These are phyloP conservation scores for Fusarium hainanense DNA, from an alignment of 2,329 filamentous ascomycete species.

Conservation along the genomic window DNA sequence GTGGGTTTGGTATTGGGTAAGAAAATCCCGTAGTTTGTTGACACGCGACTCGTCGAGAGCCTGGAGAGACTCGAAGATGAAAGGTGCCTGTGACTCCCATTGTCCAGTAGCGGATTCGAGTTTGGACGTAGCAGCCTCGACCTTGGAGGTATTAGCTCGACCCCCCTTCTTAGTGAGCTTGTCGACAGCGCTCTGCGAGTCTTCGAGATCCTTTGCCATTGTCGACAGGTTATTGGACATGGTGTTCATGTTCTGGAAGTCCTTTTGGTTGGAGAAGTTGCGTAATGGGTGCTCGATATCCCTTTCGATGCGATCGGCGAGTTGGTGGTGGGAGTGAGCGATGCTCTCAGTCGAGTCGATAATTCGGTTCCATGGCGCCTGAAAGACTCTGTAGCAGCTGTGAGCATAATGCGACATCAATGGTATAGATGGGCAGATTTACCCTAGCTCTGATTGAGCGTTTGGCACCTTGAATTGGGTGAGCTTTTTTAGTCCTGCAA, in stretches of 20 bases:
- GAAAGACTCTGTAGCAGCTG: slow-evolving; percentile 77
- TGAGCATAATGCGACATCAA: slow-evolving; percentile 26
- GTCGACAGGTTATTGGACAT: slow-evolving; percentile 83
- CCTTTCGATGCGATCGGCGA: slow-evolving; percentile 84
- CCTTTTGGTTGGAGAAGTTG: slow-evolving; percentile 77
- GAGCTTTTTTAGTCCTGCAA: slow-evolving; percentile 85
- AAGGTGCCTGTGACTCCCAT: slow-evolving; percentile 95
- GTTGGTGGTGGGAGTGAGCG: slow-evolving; percentile 83
- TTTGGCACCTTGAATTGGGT: slow-evolving; percentile 79
- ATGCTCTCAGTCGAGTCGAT: slow-evolving; percentile 81
- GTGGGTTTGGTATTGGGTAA: slow-evolving; percentile 94
- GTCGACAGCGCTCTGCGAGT: slow-evolving; percentile 84
- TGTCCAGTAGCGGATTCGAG: slow-evolving; percentile 83
- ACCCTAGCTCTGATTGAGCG: slow-evolving; percentile 87
- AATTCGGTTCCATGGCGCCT: slow-evolving; percentile 89
- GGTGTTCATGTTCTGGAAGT: slow-evolving; percentile 82
- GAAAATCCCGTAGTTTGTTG: slow-evolving; percentile 88
- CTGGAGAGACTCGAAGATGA: slow-evolving; percentile 93
- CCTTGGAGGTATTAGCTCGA: slow-evolving; percentile 80
- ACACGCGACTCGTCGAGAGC: slow-evolving; percentile 88
- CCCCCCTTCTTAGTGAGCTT: slow-evolving; percentile 83
- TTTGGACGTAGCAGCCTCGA: slow-evolving; percentile 77
- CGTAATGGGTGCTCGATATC: slow-evolving; percentile 89
- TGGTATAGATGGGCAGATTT: slow-evolving; percentile 51
- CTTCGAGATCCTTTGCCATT: slow-evolving; percentile 87